Base-by-base conservation (phyloP, 106 monocot genomes). In the Agapanthus africanus region DNA sequence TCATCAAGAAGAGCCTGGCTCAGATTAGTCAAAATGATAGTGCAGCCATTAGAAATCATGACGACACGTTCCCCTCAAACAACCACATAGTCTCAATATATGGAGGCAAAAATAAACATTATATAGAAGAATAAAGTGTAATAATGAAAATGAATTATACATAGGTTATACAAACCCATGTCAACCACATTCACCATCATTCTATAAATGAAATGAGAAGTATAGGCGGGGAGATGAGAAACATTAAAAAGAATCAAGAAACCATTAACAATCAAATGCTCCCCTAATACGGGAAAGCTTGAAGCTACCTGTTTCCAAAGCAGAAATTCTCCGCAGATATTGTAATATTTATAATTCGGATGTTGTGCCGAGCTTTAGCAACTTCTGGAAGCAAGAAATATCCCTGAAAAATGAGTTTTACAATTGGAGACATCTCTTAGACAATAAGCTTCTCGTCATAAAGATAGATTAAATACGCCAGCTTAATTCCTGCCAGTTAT, bases 301-400 rank as follows among this genome's bases (percentile, higher is more conserved):
- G 33, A 50, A 8, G 33, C 25, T 25, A 97, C 99, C 99, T 85
- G 71, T 93, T 99, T 50, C 99, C 99, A 78, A 99, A 93, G 81
- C 99, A 99, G 35, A 90, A 70, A 68, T 87, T 77, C 57, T 83
- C 78, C 46, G 99, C 90, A 68, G 99, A 90, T 66, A 99, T 83
- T 59, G 85, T 93, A 51, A 93, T 59, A 82, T 99, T 99, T 71
- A 87, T 72, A 23, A 83, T 90, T 31, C 22, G 77, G 52, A 99
- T 71, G 66, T 83, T 79, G 37, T 99, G 93, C 34, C 67, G 92
- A 80, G 75, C 30, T 82, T 93, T 99, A 50, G 90, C 99, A 25
- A 71, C 93, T 87, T 99, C 99, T 33, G 92, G 87, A 79, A 99
- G 99, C 35, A 92, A 82, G 76, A 99, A 93, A 72, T 85, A 99